phyloP scores from a whole-genome alignment of 2,329 filamentous ascomycete species.

The Madurella mycetomatis region DNA sequence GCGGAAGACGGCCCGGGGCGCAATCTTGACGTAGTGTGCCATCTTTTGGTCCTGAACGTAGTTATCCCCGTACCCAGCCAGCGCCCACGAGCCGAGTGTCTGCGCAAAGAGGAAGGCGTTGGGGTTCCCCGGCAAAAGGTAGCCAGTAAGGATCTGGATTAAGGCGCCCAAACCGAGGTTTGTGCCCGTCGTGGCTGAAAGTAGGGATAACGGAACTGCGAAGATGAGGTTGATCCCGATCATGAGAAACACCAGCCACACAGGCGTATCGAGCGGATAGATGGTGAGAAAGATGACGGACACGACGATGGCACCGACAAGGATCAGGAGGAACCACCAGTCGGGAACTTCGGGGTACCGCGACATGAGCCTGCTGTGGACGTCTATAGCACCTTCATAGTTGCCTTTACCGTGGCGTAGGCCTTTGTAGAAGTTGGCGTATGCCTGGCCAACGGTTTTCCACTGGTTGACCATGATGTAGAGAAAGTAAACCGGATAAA shows the following conservation, averaged over 20 bases:
- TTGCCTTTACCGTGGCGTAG: conserved; percentile 37
- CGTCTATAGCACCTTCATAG: conserved; percentile 40
- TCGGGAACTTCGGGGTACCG: conserved; percentile 44
- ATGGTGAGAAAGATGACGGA: conserved; percentile 32
- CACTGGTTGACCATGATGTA: conserved; percentile 42
- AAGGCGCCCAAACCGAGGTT: conserved; percentile 40
- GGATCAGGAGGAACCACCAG: conserved; percentile 45
- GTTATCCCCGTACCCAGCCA: conserved; percentile 41
- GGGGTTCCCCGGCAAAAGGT: conserved; percentile 29
- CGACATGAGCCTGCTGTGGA: conserved; percentile 41
- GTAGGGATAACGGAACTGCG: conserved; percentile 40
- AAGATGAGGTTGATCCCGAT: conserved; percentile 39
- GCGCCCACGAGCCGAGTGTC: conserved; percentile 38
- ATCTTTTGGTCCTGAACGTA: conserved; percentile 40
- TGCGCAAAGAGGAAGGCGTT: conserved; percentile 38
- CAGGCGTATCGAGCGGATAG: conserved; percentile 31
- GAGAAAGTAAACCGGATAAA: conserved; percentile 41
- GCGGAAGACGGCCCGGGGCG: conserved; percentile 38
- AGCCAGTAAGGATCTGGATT: conserved; percentile 41
- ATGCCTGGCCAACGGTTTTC: conserved; percentile 35
- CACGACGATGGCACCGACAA: conserved; percentile 28
- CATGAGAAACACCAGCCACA: conserved; percentile 32
- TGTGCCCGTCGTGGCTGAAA: conserved; percentile 43
- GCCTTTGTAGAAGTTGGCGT: conserved; percentile 37
- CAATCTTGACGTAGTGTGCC: conserved; percentile 40